Conservation (phyloP, 148 eudicot species). For the Agrostemma githago region DNA sequence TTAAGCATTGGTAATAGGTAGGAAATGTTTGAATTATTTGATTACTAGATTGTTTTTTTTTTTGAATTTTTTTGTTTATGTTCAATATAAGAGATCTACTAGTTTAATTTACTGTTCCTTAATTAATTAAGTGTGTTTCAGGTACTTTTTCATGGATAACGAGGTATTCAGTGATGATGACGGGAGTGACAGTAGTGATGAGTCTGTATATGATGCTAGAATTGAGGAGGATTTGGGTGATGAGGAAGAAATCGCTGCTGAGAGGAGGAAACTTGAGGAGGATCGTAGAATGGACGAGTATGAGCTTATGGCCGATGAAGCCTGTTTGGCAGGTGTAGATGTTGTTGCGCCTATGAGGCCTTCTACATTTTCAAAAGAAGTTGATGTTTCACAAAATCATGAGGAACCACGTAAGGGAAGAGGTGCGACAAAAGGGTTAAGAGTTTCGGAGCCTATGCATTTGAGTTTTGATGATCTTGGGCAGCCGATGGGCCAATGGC, state of each 20-base stretch:
- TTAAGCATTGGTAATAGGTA: background rate
- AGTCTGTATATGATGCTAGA: background rate
- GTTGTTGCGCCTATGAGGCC: background rate
- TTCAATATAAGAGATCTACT: too few relatives aligned
- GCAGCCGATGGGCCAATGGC: background rate
- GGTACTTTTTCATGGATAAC: background rate
- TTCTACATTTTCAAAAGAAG: background rate
- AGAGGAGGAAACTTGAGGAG: background rate
- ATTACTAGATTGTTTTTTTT: background rate
- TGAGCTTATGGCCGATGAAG: background rate
- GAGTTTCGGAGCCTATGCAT: background rate
- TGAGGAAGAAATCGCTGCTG: background rate
- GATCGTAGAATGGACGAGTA: background rate
- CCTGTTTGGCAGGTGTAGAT: background rate
- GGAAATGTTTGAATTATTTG: too few relatives aligned
- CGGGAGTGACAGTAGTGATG: background rate
- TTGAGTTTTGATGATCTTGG: background rate
- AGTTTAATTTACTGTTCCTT: too few relatives aligned
- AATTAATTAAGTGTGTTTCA: background rate
- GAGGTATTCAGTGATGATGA: background rate
- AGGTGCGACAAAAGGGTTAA: slow-evolving; percentile 4
- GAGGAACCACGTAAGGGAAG: background rate
- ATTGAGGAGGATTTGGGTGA: background rate
- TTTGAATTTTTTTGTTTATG: too few relatives aligned
- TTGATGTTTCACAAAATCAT: background rate